Conservation (phyloP, 1,284 basidiomycete genomes). For the Golubevia pallescens region DNA sequence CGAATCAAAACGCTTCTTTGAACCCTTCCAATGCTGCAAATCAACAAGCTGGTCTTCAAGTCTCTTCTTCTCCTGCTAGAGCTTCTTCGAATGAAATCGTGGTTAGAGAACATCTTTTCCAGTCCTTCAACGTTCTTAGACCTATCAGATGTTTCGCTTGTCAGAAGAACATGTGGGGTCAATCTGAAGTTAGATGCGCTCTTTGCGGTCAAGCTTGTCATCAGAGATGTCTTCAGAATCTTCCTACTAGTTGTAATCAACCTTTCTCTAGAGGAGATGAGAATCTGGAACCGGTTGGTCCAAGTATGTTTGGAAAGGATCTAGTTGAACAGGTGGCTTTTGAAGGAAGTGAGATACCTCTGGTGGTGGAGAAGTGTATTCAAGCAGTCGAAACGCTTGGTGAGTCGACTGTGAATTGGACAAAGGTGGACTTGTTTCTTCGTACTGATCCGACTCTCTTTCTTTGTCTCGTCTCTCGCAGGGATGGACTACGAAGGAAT, state of each 20-base stretch:
- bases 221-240: conserved; percentile 36
- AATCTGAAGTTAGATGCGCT: conserved; percentile 83
- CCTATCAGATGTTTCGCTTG: conserved; percentile 93
- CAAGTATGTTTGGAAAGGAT: conserved; percentile 88
- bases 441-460: not conserved
- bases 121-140: conserved; percentile 84
- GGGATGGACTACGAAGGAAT: conserved; percentile 93
- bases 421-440: conserved; percentile 5
- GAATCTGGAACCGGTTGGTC: conserved; percentile 51
- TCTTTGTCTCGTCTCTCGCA: conserved; percentile 45
- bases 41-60: conserved; percentile 12
- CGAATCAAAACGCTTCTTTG: not conserved
- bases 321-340: conserved; percentile 80
- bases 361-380: conserved; percentile 94
- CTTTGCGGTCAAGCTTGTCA: conserved; percentile 50
- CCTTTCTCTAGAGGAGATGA: conserved; percentile 39
- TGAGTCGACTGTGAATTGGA: conserved; percentile 66
- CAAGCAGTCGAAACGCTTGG: conserved; percentile 84
- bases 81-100: conserved; percentile 21
- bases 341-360: conserved; percentile 78
- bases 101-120: conserved; percentile 77
- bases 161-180: conserved; percentile 97
- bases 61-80: conserved; percentile 22
- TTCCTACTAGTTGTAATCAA: conserved; percentile 46
- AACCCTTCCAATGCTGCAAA: conserved; percentile 3